Evolutionary conservation across 805 yeast genomes (phyloP).

Genomic region (Schwanniomyces yamadae): DNA sequence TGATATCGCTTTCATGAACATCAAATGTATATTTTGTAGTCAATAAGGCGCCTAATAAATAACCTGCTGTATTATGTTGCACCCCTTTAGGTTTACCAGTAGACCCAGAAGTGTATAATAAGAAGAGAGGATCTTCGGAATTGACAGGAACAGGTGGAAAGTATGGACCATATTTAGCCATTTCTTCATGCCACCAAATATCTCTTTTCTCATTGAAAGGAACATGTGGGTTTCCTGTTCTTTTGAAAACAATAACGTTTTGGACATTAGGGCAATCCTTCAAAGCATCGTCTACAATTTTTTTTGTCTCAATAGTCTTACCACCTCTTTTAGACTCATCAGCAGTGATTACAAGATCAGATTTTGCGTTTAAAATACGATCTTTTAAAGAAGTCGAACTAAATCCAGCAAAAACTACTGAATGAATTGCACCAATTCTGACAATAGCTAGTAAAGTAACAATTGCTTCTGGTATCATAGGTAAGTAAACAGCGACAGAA

Average conservation of each 20-base stretch:
- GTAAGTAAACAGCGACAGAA: conserved; percentile 92
- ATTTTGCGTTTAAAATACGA: conserved; percentile 84
- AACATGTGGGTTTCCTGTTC: conserved; percentile 76
- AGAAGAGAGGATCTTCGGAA: conserved; percentile 92
- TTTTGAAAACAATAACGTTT: conserved; percentile 81
- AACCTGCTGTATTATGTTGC: conserved; percentile 93
- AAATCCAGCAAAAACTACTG: conserved; percentile 96
- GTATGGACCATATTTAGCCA: conserved; percentile 77
- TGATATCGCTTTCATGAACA: conserved; percentile 79
- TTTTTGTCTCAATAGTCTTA: conserved; percentile 86
- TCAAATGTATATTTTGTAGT: conserved; percentile 94
- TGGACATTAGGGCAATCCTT: conserved; percentile 69
- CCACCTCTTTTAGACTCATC: conserved; percentile 97
- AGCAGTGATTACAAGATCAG: conserved; percentile 84
- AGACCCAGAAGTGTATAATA: conserved; percentile 96
- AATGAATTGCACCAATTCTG: conserved; percentile 93
- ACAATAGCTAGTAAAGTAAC: conserved; percentile 91
- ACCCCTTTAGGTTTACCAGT: conserved; percentile 99
- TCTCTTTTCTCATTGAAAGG: conserved; percentile 81
- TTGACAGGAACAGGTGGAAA: conserved; percentile 83
- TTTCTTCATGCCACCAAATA: conserved; percentile 93
- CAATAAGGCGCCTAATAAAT: conserved; percentile 85
- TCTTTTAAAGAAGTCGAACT: conserved; percentile 90
- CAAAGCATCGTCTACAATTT: conserved; percentile 93
- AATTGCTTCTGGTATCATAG: conserved; percentile 97